These are phyloP conservation scores for Pseudogymnoascus sp. DNA, from an alignment of 2,329 filamentous ascomycete genomes.

Conservation along the genomic window DNA sequence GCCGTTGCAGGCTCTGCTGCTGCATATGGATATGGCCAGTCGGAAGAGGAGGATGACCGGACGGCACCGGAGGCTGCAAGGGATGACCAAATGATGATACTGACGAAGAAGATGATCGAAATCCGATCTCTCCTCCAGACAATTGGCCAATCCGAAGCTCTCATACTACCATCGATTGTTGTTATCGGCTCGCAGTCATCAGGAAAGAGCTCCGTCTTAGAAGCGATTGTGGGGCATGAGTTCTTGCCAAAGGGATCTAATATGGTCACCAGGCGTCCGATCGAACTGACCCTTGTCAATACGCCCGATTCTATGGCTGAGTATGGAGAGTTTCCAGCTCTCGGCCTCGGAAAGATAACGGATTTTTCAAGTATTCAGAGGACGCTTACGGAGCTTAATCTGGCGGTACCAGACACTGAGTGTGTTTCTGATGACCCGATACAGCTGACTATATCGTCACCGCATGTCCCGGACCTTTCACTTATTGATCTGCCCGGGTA, in stretches of 20 bases:
- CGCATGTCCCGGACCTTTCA: conserved; percentile 89
- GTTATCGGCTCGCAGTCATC: conserved; percentile 98
- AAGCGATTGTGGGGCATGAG: conserved; percentile 95
- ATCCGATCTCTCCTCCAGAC: conserved; percentile 86
- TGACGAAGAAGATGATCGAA: conserved; percentile 99
- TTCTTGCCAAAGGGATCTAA: conserved; percentile 97
- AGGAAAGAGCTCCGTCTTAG: conserved; percentile 93
- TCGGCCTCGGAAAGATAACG: conserved; percentile 81
- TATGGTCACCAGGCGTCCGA: conserved; percentile 94
- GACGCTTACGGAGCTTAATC: conserved; percentile 88
- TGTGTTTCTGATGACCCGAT: conserved; percentile 97
- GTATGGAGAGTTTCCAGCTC: conserved; percentile 91
- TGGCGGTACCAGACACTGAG: conserved; percentile 82
- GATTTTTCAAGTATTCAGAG: conserved; percentile 90
- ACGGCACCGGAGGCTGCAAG: conserved; percentile 60
- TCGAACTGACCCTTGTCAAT: conserved; percentile 93
- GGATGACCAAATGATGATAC: conserved; percentile 98
- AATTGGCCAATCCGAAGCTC: conserved; percentile 81
- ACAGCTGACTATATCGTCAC: conserved; percentile 89
- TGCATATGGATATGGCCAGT: conserved; percentile 71
- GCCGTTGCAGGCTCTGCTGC: conserved; percentile 67
- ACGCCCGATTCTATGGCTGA: conserved; percentile 80
- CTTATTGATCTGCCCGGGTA: conserved; percentile 95
- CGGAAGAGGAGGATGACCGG: conserved; percentile 57
- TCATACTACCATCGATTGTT: conserved; percentile 94